Evolutionary conservation across 208 protist genomes (phyloP), one percentile per base, ranked within the genome.

Genomic region (Wallacemonas collosoma): DNA sequence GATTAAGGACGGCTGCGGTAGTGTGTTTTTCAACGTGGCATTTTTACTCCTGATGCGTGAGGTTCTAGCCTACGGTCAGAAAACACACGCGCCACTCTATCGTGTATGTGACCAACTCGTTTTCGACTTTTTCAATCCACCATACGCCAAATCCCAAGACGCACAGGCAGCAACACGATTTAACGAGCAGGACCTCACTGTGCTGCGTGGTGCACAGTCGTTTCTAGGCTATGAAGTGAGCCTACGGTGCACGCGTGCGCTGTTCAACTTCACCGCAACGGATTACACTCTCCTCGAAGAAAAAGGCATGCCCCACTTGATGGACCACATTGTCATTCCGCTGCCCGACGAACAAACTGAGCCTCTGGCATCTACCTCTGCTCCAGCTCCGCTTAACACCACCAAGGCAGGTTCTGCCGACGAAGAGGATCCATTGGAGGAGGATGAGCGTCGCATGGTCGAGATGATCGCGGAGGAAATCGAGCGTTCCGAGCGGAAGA

Each of bases 121-220:
- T 41, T 93, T 88, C 62, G 63, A 89, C 55, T 96, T 95, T 71
- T 96, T 96, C 76, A 96, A 96, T 62, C 92, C 92, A 35, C 35
- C 77, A 0, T 89, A 76, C 62, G 89, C 92, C 11, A 82, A 90
- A 56, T 45, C 80, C 50, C 74, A 83, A 15, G 89, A 94, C 68
- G 67, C 76, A 7, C 77, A 74, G 17, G 75, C 71, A 1, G 79
- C 63, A 39, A 51, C 57, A 48, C 17, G 51, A 12, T 57, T 85
- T 45, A 70, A 63, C 26, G 79, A 82, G 57, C 51, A 68, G 35
- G 54, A 45, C 65, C 55, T 35, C 6, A 74, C 66, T 58, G 63
- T 91, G 39, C 81, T 94, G 17, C 80, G 73, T 15, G 89, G 89
- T 39, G 79, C 91, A 38, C 87, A 94, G 60, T 94, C 89, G 12